These are phyloP conservation scores for Aspergillus sp. DNA, from an alignment of 2,329 filamentous ascomycete species.

Conservation along the genomic window DNA sequence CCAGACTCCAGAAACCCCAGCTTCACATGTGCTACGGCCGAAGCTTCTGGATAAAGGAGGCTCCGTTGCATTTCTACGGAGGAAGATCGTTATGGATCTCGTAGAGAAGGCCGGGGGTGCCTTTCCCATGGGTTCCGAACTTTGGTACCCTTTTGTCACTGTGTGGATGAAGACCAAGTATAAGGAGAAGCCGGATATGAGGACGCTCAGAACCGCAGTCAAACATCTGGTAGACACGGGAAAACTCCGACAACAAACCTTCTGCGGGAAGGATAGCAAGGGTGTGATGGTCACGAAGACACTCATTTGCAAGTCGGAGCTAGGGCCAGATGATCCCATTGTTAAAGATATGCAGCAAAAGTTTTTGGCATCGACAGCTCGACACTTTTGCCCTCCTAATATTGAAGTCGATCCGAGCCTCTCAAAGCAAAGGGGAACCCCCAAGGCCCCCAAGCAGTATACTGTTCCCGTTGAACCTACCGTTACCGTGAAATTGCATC, in stretches of 20 bases:
- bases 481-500: constrained; percentile 37
- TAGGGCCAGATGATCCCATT: constrained; percentile 45
- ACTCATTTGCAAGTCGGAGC: constrained; percentile 50
- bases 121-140: constrained; percentile 55
- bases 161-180: constrained; percentile 51
- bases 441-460: constrained; percentile 10
- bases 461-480: constrained; percentile 32
- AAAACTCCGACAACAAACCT: constrained; percentile 53
- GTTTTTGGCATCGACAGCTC: constrained; percentile 48
- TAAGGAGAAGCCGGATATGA: constrained; percentile 50
- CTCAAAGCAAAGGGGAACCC: constrained; percentile 23
- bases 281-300: constrained; percentile 51
- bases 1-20: constrained; percentile 2
- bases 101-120: constrained; percentile 55
- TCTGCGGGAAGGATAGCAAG: constrained; percentile 50
- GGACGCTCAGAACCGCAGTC: constrained; percentile 52
- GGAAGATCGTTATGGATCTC: constrained; percentile 55
- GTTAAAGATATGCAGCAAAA: constrained; percentile 51
- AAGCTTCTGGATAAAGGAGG: constrained; percentile 36
- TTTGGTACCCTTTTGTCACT: constrained; percentile 55
- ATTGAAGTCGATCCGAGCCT: constrained; percentile 39
- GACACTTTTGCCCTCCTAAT: constrained; percentile 46
- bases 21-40: background rate
- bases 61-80: constrained; percentile 46
- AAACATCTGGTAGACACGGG: constrained; percentile 51